These are phyloP conservation scores for Skeletonema potamos DNA, from an alignment of 108 stramenopile genomes.

Conservation along the genomic window DNA sequence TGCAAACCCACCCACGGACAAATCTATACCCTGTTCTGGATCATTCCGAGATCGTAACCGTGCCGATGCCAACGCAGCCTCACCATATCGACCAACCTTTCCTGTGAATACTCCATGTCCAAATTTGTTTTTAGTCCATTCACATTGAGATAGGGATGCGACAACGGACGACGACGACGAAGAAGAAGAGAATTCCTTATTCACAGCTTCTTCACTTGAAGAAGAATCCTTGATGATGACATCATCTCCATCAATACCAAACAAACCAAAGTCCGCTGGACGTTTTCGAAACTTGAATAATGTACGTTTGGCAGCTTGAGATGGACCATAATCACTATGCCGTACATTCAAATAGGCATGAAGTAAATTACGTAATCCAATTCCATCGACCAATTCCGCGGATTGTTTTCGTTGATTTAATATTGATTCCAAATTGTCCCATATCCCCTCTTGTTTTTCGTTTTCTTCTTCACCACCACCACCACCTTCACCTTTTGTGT, in stretches of 20 bases:
- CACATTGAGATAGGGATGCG: conserved; percentile 41
- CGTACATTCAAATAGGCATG: conserved; percentile 88
- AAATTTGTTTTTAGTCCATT: conserved; percentile 80
- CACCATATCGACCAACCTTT: conserved; percentile 50
- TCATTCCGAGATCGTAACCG: conserved; percentile 72
- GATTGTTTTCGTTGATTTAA: conserved; percentile 45
- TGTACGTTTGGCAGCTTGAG: conserved; percentile 86
- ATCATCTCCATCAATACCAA: conserved; percentile 55
- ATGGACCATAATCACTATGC: conserved; percentile 83
- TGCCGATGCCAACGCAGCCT: conserved; percentile 69
- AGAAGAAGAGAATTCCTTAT: no score
- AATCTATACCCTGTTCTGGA: conserved; percentile 69
- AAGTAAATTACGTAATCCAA: conserved; percentile 84
- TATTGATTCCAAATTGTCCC: conserved; percentile 52
- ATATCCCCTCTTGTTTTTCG: conserved; percentile 30
- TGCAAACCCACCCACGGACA: conserved; percentile 66
- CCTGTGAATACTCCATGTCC: conserved; percentile 80
- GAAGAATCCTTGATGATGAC: no score
- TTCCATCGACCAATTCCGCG: conserved; percentile 70
- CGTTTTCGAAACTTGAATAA: conserved; percentile 82
- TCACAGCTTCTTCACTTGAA: no score
- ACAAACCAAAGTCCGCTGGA: conserved; percentile 70
- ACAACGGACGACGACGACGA: neutral
- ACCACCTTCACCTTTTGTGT: neutral
- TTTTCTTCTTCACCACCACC: conserved; percentile 9